phyloP scores from a whole-genome alignment of 2,329 filamentous ascomycete species.

The Rhexocercosporidium sp. region DNA sequence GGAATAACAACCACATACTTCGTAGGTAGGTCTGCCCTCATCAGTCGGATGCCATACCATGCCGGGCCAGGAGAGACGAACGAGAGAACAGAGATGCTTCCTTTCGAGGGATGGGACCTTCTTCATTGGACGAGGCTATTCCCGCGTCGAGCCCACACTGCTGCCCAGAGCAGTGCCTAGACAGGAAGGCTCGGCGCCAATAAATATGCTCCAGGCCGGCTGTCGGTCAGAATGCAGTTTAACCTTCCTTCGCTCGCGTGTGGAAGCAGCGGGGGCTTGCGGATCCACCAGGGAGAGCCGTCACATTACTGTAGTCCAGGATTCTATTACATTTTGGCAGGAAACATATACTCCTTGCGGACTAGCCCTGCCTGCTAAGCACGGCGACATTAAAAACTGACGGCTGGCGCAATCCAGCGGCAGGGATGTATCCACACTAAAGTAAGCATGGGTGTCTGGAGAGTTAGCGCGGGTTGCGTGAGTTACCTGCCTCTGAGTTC shows the following conservation, averaged over 20 bases:
- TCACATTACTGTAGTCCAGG: no score
- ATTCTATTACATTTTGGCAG: no score
- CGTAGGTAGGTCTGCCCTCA: not conserved
- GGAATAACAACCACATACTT: not conserved
- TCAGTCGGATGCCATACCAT: not conserved
- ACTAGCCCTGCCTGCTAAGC: not conserved
- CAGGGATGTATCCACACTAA: not conserved
- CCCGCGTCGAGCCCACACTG: not conserved
- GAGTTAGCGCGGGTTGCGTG: not conserved
- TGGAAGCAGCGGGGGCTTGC: slow-evolving; percentile 6
- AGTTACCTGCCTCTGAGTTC: not conserved
- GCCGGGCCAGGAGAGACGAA: no score
- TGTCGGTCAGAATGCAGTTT: slow-evolving; percentile 1
- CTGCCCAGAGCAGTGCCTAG: not conserved
- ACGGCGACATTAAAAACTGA: not conserved
- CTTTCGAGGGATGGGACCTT: not conserved
- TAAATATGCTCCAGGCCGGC: not conserved
- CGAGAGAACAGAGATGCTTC: not conserved
- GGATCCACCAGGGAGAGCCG: no score
- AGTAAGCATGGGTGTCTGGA: not conserved
- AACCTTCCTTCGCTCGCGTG: slow-evolving; percentile 1
- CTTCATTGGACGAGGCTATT: slow-evolving; percentile 7
- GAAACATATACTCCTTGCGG: not conserved
- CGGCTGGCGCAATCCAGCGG: slow-evolving; percentile 3
- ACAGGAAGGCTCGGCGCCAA: not conserved